Conservation (phyloP, 306 rosid species). For the Betula pendula region DNA sequence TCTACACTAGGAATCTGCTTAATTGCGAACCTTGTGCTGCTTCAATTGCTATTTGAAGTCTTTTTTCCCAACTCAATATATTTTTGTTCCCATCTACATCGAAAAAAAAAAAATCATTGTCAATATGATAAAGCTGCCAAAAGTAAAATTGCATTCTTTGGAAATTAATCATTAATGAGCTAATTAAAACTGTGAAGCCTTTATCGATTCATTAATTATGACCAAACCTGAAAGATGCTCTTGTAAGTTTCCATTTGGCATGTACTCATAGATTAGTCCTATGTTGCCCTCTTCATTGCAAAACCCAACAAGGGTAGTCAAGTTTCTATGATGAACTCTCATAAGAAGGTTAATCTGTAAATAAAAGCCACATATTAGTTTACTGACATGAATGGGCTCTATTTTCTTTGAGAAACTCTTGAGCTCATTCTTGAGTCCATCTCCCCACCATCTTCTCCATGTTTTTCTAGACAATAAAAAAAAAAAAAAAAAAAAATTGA, state of each 20-base stretch:
- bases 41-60: conserved; percentile 48
- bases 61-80: conserved; percentile 45
- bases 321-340: conserved; percentile 38
- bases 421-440: too few species aligned
- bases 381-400: neutral
- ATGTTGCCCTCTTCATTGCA: conserved; percentile 30
- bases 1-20: neutral
- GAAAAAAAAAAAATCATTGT: neutral
- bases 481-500: too few species aligned
- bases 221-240: conserved; percentile 39
- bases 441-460: too few species aligned
- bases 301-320: conserved; percentile 38
- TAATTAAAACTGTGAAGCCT: too few species aligned
- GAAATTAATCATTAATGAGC: too few species aligned
- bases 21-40: conserved; percentile 49
- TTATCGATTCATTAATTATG: too few species aligned
- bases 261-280: conserved; percentile 44
- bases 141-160: too few species aligned
- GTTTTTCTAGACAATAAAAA: too few species aligned
- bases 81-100: conserved; percentile 10
- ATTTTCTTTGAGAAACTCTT: conserved; percentile 38
- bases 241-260: too few species aligned
- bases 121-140: too few species aligned
- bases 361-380: neutral
- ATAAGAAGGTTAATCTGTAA: conserved; percentile 29